Conservation (phyloP, 2,329 filamentous ascomycete species). For the Pseudogymnoascus pannorum region DNA sequence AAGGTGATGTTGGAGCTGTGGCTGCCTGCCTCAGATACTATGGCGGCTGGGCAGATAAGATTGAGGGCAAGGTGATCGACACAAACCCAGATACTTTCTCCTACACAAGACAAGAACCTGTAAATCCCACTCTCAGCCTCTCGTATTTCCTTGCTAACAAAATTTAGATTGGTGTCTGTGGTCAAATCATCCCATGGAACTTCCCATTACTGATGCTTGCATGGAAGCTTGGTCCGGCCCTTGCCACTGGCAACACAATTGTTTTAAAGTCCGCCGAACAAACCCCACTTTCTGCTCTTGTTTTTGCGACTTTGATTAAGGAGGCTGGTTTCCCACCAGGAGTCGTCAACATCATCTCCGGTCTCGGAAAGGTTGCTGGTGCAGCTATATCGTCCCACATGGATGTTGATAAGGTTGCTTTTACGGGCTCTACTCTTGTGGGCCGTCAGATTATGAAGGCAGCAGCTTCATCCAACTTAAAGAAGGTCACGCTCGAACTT, state of each 20-base stretch:
- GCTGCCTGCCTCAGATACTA: conserved; percentile 75
- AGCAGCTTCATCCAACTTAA: conserved; percentile 54
- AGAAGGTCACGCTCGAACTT: conserved; percentile 58
- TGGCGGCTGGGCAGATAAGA: conserved; percentile 67
- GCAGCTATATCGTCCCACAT: conserved; percentile 56
- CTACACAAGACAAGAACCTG: conserved; percentile 61
- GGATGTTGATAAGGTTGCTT: conserved; percentile 60
- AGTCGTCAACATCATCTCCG: conserved; percentile 57
- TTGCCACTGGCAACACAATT: conserved; percentile 52
- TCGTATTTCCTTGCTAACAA: background rate
- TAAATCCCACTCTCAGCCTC: conserved; percentile 30
- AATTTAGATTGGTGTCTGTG: conserved; percentile 53
- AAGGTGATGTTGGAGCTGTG: conserved; percentile 63
- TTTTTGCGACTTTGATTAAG: conserved; percentile 47
- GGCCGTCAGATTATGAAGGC: conserved; percentile 59
- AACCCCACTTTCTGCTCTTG: conserved; percentile 50
- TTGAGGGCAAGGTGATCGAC: conserved; percentile 61
- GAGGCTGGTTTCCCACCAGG: conserved; percentile 59
- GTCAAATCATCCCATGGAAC: conserved; percentile 69
- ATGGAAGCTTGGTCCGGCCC: conserved; percentile 60
- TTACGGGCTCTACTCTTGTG: conserved; percentile 56
- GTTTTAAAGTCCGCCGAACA: conserved; percentile 57
- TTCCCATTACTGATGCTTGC: conserved; percentile 58
- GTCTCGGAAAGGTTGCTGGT: conserved; percentile 61
- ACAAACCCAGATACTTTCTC: conserved; percentile 57